Percentiles rank a stretch among this genome's conserved stretches.
Conservation (phyloP, 768 basidiomycete genomes). For the Suillus sp. region DNA sequence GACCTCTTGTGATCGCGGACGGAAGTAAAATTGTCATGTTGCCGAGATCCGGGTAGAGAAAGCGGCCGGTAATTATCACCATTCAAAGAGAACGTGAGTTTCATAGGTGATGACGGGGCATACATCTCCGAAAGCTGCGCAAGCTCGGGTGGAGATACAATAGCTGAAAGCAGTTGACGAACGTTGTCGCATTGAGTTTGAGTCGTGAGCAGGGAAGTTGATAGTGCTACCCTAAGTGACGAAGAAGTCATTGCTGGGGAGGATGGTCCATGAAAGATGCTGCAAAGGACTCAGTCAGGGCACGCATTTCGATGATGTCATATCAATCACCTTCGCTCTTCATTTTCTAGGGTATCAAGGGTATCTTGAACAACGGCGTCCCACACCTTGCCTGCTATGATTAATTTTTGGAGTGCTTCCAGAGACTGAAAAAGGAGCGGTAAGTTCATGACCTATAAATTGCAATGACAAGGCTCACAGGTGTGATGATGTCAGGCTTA, state of each 20-base stretch:
- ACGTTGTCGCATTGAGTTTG: slow-evolving; percentile 83
- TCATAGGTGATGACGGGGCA: slow-evolving; percentile 69
- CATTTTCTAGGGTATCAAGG: slow-evolving; percentile 62
- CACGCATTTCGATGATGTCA: background rate
- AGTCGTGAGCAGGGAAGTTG: slow-evolving; percentile 73
- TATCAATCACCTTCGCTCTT: slow-evolving; percentile 59
- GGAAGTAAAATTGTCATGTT: slow-evolving; percentile 18
- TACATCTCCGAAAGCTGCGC: slow-evolving; percentile 87
- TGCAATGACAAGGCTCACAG: slow-evolving; percentile 42
- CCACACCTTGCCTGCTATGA: slow-evolving; percentile 70
- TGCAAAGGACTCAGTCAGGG: slow-evolving; percentile 18
- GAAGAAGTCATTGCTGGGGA: slow-evolving; percentile 36
- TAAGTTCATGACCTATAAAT: background rate
- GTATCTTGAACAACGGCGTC: slow-evolving; percentile 74
- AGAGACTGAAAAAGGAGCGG: slow-evolving; percentile 49
- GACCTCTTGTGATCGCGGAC: slow-evolving; percentile 53
- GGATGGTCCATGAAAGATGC: slow-evolving; percentile 42
- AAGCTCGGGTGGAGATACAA: slow-evolving; percentile 71
- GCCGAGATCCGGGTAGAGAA: slow-evolving; percentile 41
- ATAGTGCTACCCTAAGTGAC: slow-evolving; percentile 65
- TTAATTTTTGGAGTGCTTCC: slow-evolving; percentile 64
- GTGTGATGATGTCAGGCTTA: slow-evolving; percentile 53
- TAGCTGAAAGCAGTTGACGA: slow-evolving; percentile 74
- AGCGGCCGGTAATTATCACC: slow-evolving; percentile 42
- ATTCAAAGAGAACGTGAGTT: slow-evolving; percentile 27